phyloP scores from a whole-genome alignment of 2,329 filamentous ascomycete genomes.

The Fusarium camptoceras region DNA sequence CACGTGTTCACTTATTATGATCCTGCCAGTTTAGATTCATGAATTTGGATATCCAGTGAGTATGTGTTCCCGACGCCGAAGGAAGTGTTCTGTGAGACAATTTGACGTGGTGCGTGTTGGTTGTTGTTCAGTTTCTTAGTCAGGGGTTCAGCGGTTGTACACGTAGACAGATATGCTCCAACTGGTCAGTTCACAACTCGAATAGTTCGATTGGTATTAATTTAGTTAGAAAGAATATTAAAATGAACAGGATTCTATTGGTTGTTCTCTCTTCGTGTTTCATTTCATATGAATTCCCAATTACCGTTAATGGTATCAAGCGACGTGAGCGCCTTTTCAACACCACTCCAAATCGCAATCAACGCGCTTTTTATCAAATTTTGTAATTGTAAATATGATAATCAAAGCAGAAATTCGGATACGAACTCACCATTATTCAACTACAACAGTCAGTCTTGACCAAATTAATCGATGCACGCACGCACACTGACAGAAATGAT shows the following conservation, averaged over 20 bases:
- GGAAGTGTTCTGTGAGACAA: not conserved
- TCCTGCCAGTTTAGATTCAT: not conserved
- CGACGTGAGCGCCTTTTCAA: too few species aligned
- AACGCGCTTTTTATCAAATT: not conserved
- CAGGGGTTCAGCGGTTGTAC: not conserved
- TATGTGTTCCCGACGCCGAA: not conserved
- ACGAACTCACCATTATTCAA: not conserved
- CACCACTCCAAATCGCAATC: too few species aligned
- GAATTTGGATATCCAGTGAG: not conserved
- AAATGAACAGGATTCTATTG: fast-evolving
- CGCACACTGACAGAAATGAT: not conserved
- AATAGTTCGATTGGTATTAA: not conserved
- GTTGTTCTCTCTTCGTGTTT: not conserved
- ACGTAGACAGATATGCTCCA: not conserved
- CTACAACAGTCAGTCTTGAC: not conserved
- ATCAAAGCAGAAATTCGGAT: not conserved
- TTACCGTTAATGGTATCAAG: too few species aligned
- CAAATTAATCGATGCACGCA: not conserved
- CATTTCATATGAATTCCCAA: too few species aligned
- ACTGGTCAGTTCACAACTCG: not conserved
- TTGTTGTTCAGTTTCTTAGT: not conserved
- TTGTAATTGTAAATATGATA: not conserved
- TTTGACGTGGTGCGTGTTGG: not conserved
- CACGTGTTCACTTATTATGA: not conserved
- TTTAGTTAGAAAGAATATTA: fast-evolving